phyloP scores from a whole-genome alignment of 2,329 filamentous ascomycete species.

The Amphichorda felina region DNA sequence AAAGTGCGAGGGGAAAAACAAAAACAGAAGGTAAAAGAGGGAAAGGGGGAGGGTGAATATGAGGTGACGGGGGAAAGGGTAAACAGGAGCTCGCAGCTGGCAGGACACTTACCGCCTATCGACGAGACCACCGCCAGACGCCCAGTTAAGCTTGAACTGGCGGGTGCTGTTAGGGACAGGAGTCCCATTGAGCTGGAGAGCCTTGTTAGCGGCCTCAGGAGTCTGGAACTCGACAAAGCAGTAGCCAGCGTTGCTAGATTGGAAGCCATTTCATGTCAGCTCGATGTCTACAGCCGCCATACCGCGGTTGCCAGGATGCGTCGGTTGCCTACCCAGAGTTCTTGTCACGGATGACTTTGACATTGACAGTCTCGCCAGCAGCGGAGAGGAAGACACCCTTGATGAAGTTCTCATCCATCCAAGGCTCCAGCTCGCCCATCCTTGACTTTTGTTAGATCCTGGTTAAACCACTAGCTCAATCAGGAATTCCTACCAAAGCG shows the following conservation, averaged over 20 bases:
- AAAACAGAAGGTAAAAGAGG: not conserved
- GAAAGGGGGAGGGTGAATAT: not conserved
- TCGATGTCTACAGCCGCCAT: not conserved
- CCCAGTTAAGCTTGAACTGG: constrained; percentile 99
- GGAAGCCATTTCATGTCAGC: not conserved
- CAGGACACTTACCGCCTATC: constrained; percentile 62
- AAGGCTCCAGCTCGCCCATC: constrained; percentile 98
- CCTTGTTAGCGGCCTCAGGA: constrained; percentile 79
- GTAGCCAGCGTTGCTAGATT: constrained; percentile 83
- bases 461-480: not conserved
- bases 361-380: constrained; percentile 88
- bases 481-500: constrained; percentile 36
- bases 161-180: constrained; percentile 89
- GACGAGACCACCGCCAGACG: constrained; percentile 86
- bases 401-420: constrained; percentile 99
- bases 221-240: constrained; percentile 92
- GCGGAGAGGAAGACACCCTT: constrained; percentile 82
- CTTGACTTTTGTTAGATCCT: constrained; percentile 29
- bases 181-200: constrained; percentile 77
- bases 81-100: not conserved
- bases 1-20: not conserved
- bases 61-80: not conserved
- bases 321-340: constrained; percentile 69
- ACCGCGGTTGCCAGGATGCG: not conserved
- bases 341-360: constrained; percentile 99